Evolutionary conservation across 805 yeast species (phyloP), one percentile per base, ranked within the genome.

Genomic region (Trichomonascus vanleenenianus): DNA sequence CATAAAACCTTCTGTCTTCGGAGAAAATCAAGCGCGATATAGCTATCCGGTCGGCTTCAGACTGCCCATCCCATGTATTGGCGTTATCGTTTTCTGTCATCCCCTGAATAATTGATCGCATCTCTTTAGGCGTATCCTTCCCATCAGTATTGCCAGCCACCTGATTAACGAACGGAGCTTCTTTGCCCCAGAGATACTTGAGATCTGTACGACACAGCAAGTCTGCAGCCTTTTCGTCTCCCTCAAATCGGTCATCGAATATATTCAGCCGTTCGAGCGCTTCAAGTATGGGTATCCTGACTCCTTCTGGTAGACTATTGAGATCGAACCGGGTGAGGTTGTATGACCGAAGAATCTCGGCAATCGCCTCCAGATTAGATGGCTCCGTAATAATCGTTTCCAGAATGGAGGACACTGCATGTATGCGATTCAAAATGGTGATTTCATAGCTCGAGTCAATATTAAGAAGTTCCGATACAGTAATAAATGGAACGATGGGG

Each of bases 1-100:
- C 95, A 54, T 76, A 78, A 57, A 83, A 84, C 40, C 97, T 67
- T 39, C 94, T 66, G 60, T 91, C 97, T 37, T 76, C 73, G 12
- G 81, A 78, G 58, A 87, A 91, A 0, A 89, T 79, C 10, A 83
- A 63, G 50, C 76, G 78, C 1, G 91, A 79, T n/a, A 84, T 73
- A 30, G 74, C 74, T 39, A 81, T 73, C 40, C 83, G 66, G 46
- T 82, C 89, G 2, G 81, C 79, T 54, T 84, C 91, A 0, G 79
- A 70, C 42, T 79, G 83, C 7, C 76, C 83, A 61, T 81, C 85
- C 83, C 85, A 79, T 0, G 87, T 79, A 33, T 73, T 58, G 1
- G 76, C 60, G 3, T 68, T 15, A 10, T 78, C 81, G 25, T 64
- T 68, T 41, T 74, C 70, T 34, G 62, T 59, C 44, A 71, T 52